A percentile compares a stretch with the other conserved stretches of the same genome.
Evolutionary conservation across 2,329 filamentous ascomycete genomes (phyloP).

Genomic region (Talaromyces piceae): DNA sequence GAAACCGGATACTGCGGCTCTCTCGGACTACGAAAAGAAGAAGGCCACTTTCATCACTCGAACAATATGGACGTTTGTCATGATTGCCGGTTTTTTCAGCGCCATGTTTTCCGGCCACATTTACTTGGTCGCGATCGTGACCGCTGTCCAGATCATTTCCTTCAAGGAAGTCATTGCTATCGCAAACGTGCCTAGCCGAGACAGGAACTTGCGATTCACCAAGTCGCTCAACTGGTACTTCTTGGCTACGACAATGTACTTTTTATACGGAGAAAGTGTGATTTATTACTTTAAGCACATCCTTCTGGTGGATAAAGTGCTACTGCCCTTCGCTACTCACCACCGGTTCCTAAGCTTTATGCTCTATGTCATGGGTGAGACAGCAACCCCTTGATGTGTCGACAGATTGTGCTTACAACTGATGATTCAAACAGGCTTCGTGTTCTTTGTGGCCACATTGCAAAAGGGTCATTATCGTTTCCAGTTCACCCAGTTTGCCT

Average conservation of each 20-base stretch:
- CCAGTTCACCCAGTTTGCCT: slow-evolving; percentile 98
- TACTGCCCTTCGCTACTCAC: slow-evolving; percentile 90
- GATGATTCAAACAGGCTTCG: slow-evolving; percentile 60
- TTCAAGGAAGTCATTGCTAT: slow-evolving; percentile 99
- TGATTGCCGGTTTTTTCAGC: slow-evolving; percentile 89
- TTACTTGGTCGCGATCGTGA: slow-evolving; percentile 91
- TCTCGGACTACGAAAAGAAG: slow-evolving; percentile 91
- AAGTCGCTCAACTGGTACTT: slow-evolving; percentile 99
- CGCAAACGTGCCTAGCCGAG: slow-evolving; percentile 84
- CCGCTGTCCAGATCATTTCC: slow-evolving; percentile 87
- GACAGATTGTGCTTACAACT: background rate
- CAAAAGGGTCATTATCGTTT: slow-evolving; percentile 96
- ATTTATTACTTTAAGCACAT: slow-evolving; percentile 99
- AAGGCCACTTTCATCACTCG: slow-evolving; percentile 96
- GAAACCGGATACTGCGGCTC: slow-evolving; percentile 33
- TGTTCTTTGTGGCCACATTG: slow-evolving; percentile 93
- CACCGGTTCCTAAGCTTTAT: slow-evolving; percentile 98
- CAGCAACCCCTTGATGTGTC: background rate
- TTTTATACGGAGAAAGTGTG: slow-evolving; percentile 94
- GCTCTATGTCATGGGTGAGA: slow-evolving; percentile 89
- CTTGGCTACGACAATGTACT: slow-evolving; percentile 98
- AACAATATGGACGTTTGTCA: slow-evolving; percentile 95
- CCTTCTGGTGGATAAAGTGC: slow-evolving; percentile 83
- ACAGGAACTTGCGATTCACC: slow-evolving; percentile 83
- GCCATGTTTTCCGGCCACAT: slow-evolving; percentile 94